These are phyloP conservation scores for Paramarasmius palmivorus DNA, from an alignment of 1,284 basidiomycete genomes.

Conservation along the genomic window DNA sequence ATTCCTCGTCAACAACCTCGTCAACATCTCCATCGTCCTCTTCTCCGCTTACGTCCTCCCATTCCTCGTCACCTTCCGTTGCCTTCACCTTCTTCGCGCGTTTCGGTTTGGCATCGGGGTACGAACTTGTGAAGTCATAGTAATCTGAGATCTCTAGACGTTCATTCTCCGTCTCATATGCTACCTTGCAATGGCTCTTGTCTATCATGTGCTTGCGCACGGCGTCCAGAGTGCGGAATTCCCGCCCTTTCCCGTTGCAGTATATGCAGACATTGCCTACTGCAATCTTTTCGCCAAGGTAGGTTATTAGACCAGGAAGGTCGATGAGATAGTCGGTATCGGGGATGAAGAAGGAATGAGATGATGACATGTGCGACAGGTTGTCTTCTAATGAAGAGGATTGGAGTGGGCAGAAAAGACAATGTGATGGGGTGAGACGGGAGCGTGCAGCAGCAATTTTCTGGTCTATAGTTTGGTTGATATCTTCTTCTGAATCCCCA, in stretches of 20 bases:
- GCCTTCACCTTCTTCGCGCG: conserved; percentile 32
- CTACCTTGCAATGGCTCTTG: conserved; percentile 95
- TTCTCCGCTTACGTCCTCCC: conserved; percentile 61
- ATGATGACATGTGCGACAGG: conserved; percentile 83
- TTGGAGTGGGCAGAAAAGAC: conserved; percentile 82
- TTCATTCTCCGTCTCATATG: conserved; percentile 83
- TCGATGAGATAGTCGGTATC: conserved; percentile 92
- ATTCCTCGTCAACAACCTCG: conserved; percentile 46
- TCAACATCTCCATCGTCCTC: conserved; percentile 52
- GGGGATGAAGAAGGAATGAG: conserved; percentile 96
- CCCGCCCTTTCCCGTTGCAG: conserved; percentile 80
- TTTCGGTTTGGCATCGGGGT: conserved; percentile 53
- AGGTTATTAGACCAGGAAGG: conserved; percentile 77
- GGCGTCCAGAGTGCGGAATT: conserved; percentile 81
- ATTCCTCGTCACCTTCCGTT: conserved; percentile 48
- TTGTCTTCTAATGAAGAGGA: conserved; percentile 64
- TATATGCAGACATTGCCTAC: conserved; percentile 93
- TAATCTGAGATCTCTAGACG: conserved; percentile 89
- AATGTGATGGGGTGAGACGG: conserved; percentile 63
- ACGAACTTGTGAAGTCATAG: conserved; percentile 89
- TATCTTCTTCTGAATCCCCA: conserved; percentile 50
- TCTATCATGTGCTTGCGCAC: conserved; percentile 93
- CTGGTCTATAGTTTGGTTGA: conserved; percentile 64
- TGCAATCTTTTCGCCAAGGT: conserved; percentile 93
- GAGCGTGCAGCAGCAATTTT: conserved; percentile 78